Percentiles rank a stretch among this genome's conserved stretches.
Conservation (phyloP, 768 basidiomycete species). For the Austroboletus festivus region DNA sequence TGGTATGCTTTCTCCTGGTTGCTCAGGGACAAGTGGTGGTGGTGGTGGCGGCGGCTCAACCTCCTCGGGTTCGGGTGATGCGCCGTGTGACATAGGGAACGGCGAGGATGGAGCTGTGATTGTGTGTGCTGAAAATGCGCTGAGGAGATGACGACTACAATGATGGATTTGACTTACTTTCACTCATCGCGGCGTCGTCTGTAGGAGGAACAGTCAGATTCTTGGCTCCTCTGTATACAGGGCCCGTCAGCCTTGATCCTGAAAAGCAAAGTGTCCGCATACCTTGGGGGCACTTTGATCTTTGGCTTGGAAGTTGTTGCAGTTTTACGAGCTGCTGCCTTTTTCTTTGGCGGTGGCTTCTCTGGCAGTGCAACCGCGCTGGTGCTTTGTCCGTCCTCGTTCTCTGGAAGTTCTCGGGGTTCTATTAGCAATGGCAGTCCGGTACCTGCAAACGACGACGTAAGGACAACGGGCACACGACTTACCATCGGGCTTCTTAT, state of each 20-base stretch:
- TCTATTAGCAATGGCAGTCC: slow-evolving; percentile 18
- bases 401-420: slow-evolving; percentile 30
- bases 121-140: slow-evolving; percentile 45
- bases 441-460: slow-evolving; percentile 6
- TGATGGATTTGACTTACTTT: slow-evolving; percentile 44
- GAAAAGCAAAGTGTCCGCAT: slow-evolving; percentile 4
- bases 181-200: slow-evolving; percentile 57
- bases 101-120: slow-evolving; percentile 76
- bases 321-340: slow-evolving; percentile 42
- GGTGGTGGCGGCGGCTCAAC: slow-evolving; percentile 29
- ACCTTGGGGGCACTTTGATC: slow-evolving; percentile 32
- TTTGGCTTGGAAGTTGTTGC: slow-evolving; percentile 36
- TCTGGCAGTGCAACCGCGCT: slow-evolving; percentile 24
- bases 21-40: slow-evolving; percentile 30
- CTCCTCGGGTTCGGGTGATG: slow-evolving; percentile 51
- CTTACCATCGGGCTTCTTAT: slow-evolving; percentile 46
- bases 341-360: slow-evolving; percentile 48
- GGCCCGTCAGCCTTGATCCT: slow-evolving; percentile 4
- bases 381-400: slow-evolving; percentile 18
- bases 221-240: slow-evolving; percentile 29
- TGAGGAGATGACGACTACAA: slow-evolving; percentile 2
- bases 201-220: slow-evolving; percentile 33
- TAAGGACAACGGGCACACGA: slow-evolving; percentile 28
- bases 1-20: slow-evolving; percentile 48
- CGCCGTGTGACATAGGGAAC: slow-evolving; percentile 34